Conservation (phyloP, 2,329 filamentous ascomycete genomes). For the Juglanconis oblonga region DNA sequence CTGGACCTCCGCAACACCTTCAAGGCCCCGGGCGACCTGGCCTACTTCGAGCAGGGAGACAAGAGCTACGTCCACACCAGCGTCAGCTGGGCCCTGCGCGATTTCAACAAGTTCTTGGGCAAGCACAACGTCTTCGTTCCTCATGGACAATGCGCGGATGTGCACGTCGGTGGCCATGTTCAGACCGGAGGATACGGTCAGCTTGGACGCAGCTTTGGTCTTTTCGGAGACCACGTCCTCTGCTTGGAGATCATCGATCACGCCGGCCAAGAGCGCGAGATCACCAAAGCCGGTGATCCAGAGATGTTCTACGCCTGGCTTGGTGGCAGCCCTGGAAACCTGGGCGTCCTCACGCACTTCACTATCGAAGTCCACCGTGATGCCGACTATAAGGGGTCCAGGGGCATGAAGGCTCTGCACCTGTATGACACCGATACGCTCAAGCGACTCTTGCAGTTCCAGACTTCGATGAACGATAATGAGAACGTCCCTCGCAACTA, state of each 20-base stretch:
- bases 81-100: slow-evolving; percentile 39
- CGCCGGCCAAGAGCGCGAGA: slow-evolving; percentile 41
- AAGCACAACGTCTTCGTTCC: slow-evolving; percentile 42
- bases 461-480: slow-evolving; percentile 44
- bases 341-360: slow-evolving; percentile 54
- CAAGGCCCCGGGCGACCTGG: slow-evolving; percentile 29
- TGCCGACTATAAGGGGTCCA: slow-evolving; percentile 33
- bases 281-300: slow-evolving; percentile 44
- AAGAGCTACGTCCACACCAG: slow-evolving; percentile 35
- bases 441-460: slow-evolving; percentile 34
- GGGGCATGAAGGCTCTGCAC: slow-evolving; percentile 40
- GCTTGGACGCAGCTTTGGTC: slow-evolving; percentile 46
- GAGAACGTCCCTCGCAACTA: slow-evolving; percentile 41
- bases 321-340: slow-evolving; percentile 57
- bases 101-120: slow-evolving; percentile 40
- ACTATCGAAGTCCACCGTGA: slow-evolving; percentile 39
- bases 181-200: slow-evolving; percentile 48
- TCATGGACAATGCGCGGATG: slow-evolving; percentile 42
- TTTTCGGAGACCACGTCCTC: slow-evolving; percentile 52
- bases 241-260: slow-evolving; percentile 46
- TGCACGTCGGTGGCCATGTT: slow-evolving; percentile 44
- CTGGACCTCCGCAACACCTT: slow-evolving; percentile 41
- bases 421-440: slow-evolving; percentile 37
- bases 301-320: slow-evolving; percentile 59
- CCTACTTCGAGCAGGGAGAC: slow-evolving; percentile 31